A percentile compares a stretch with the other conserved stretches of the same genome.
These are phyloP conservation scores for Cochlearia excelsa DNA, from an alignment of 345 rosid genomes.

Conservation along the genomic window DNA sequence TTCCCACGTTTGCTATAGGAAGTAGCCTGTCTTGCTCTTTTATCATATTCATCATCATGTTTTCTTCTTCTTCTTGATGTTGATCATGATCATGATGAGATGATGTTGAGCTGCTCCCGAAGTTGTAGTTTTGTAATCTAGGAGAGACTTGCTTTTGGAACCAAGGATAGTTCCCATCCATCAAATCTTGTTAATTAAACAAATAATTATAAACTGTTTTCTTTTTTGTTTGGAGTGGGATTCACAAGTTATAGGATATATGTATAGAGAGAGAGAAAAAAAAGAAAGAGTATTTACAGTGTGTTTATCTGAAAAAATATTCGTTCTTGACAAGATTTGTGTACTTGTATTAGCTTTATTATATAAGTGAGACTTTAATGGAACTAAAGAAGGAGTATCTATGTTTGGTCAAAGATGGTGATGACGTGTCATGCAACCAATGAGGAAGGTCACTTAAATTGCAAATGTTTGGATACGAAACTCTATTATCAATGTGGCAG, in stretches of 20 bases:
- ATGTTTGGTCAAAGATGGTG: slow-evolving; percentile 25
- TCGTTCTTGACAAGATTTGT: slow-evolving; percentile 18
- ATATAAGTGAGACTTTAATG: slow-evolving; percentile 23
- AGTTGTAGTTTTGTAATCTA: slow-evolving; percentile 27
- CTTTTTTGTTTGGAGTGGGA: no score
- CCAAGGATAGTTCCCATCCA: slow-evolving; percentile 22
- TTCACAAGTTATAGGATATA: no score
- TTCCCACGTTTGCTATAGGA: slow-evolving; percentile 68
- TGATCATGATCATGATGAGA: slow-evolving; percentile 26
- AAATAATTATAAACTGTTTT: not conserved
- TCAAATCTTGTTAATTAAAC: slow-evolving; percentile 6
- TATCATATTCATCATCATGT: slow-evolving; percentile 37
- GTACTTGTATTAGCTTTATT: slow-evolving; percentile 5
- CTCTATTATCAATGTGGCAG: slow-evolving; percentile 34
- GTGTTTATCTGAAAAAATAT: slow-evolving; percentile 14
- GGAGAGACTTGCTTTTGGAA: slow-evolving; percentile 24
- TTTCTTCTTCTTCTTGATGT: slow-evolving; percentile 36
- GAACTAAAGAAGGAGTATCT: slow-evolving; percentile 13
- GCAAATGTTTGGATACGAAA: slow-evolving; percentile 9
- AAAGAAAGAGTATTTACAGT: slow-evolving; percentile 3
- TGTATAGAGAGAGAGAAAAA: not conserved
- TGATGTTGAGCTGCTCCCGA: slow-evolving; percentile 30
- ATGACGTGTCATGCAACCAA: slow-evolving; percentile 31
- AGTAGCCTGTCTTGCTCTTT: slow-evolving; percentile 70
- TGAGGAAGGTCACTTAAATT: slow-evolving; percentile 1